Percentiles rank a stretch among this genome's conserved stretches.
phyloP scores from a whole-genome alignment of 768 basidiomycete genomes.

The Coprinopsis strossmayeri region DNA sequence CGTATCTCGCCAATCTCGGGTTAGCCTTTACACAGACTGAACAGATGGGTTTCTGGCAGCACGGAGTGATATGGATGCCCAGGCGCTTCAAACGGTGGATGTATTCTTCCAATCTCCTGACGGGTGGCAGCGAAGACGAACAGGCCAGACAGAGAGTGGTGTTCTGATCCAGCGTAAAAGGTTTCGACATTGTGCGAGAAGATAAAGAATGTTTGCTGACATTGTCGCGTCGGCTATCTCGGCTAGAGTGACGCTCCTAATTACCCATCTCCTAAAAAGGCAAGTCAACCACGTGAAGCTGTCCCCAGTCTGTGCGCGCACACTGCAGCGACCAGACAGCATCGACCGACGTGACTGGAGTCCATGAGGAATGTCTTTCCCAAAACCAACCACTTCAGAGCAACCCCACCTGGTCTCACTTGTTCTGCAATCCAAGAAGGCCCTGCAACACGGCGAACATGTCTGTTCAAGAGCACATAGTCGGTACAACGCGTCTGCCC shows the following conservation, averaged over 20 bases:
- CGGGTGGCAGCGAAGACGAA: slow-evolving; percentile 44
- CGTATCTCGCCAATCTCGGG: slow-evolving; percentile 57
- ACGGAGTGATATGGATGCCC: slow-evolving; percentile 45
- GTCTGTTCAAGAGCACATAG: slow-evolving; percentile 64
- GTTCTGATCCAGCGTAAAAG: slow-evolving; percentile 11
- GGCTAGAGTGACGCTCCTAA: too few species aligned
- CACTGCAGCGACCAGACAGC: too few species aligned
- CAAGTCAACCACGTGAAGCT: too few species aligned
- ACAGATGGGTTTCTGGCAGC: slow-evolving; percentile 66
- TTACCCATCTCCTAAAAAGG: too few species aligned
- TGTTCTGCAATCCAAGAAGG: slow-evolving; percentile 77
- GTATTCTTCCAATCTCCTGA: slow-evolving; percentile 9
- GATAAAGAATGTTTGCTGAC: not conserved
- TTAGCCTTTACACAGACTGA: slow-evolving; percentile 48
- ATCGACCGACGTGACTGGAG: too few species aligned
- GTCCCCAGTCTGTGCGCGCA: too few species aligned
- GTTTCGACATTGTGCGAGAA: not conserved
- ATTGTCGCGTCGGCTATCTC: too few species aligned
- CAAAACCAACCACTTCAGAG: slow-evolving; percentile 20
- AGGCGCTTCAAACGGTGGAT: slow-evolving; percentile 9
- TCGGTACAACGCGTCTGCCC: slow-evolving; percentile 60
- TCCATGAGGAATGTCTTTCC: slow-evolving; percentile 4
- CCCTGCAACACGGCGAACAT: slow-evolving; percentile 70
- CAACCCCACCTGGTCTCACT: slow-evolving; percentile 68
- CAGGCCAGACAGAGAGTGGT: slow-evolving; percentile 53